Evolutionary conservation across 352 stramenopile species (phyloP).

Genomic region (Pythium brachiatum): DNA sequence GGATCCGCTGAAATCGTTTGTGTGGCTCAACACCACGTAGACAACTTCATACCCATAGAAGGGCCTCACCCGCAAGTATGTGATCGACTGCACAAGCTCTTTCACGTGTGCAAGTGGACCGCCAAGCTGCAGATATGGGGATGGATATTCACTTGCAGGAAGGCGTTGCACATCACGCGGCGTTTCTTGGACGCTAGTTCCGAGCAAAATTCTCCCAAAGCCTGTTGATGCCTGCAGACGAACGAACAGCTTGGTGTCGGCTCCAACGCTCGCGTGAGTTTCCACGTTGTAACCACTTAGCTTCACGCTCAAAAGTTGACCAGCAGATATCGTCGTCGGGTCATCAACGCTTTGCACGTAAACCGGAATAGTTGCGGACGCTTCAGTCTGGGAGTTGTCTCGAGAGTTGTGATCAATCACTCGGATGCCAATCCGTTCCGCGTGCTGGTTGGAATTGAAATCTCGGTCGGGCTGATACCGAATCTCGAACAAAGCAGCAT

Average conservation of each 20-base stretch:
- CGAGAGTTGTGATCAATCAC: slow-evolving; percentile 58
- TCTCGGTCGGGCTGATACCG: slow-evolving; percentile 65
- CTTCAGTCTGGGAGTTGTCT: slow-evolving; percentile 46
- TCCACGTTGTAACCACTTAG: slow-evolving; percentile 47
- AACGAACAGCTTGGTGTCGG: slow-evolving; percentile 32
- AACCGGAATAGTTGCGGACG: slow-evolving; percentile 39
- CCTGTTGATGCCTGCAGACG: slow-evolving; percentile 48
- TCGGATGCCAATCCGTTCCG: slow-evolving; percentile 51
- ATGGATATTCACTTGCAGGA: slow-evolving; percentile 27
- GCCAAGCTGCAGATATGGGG: slow-evolving; percentile 33
- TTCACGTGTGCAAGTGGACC: slow-evolving; percentile 35
- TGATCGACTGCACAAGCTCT: slow-evolving; percentile 39
- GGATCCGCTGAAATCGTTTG: slow-evolving; percentile 33
- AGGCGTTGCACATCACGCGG: slow-evolving; percentile 27
- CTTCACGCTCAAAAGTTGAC: slow-evolving; percentile 33
- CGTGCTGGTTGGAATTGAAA: slow-evolving; percentile 69
- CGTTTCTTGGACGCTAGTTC: slow-evolving; percentile 13
- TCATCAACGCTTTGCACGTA: slow-evolving; percentile 49
- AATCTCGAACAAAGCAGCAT: slow-evolving; percentile 70
- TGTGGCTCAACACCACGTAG: slow-evolving; percentile 51
- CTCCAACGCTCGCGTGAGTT: slow-evolving; percentile 23
- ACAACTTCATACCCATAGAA: slow-evolving; percentile 67
- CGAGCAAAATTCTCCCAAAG: slow-evolving; percentile 46
- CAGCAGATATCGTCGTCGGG: slow-evolving; percentile 31
- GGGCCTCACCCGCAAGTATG: slow-evolving; percentile 39